Conservation (phyloP, 192 early-diverging fungal species). For the Linnemannia schmuckeri region DNA sequence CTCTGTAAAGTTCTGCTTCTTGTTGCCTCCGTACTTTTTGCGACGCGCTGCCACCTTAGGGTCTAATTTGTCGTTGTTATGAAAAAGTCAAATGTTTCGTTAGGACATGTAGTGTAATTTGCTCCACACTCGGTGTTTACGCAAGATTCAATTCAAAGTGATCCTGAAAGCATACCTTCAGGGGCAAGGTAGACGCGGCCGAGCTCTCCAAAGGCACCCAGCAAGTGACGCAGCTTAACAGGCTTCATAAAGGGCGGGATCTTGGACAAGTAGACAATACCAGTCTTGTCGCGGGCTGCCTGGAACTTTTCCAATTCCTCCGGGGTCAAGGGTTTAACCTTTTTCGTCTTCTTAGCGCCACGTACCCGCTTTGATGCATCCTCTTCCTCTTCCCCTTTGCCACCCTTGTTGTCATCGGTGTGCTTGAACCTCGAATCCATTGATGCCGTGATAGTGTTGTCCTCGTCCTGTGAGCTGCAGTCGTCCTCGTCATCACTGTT, state of each 20-base stretch:
- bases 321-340: conserved; percentile 72
- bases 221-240: conserved; percentile 79
- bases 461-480: conserved; percentile 30
- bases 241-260: conserved; percentile 97
- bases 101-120: not conserved
- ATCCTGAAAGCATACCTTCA: conserved; percentile 69
- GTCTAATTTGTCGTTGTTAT: conserved; percentile 38
- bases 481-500: conserved; percentile 32
- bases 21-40: conserved; percentile 90
- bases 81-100: not conserved
- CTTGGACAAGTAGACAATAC: conserved; percentile 91
- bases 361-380: conserved; percentile 14
- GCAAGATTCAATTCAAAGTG: not conserved
- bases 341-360: conserved; percentile 53
- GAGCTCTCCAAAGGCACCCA: conserved; percentile 80
- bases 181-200: conserved; percentile 89
- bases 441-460: not conserved
- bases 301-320: conserved; percentile 74
- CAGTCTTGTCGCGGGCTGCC: conserved; percentile 78
- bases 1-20: conserved; percentile 88
- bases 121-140: not conserved
- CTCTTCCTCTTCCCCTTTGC: not conserved
- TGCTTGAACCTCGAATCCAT: conserved; percentile 2
- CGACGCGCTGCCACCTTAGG: conserved; percentile 80
- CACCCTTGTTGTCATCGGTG: not conserved